Conservation (phyloP, 495 filamentous ascomycete genomes). For the Daldinia concentrica region DNA sequence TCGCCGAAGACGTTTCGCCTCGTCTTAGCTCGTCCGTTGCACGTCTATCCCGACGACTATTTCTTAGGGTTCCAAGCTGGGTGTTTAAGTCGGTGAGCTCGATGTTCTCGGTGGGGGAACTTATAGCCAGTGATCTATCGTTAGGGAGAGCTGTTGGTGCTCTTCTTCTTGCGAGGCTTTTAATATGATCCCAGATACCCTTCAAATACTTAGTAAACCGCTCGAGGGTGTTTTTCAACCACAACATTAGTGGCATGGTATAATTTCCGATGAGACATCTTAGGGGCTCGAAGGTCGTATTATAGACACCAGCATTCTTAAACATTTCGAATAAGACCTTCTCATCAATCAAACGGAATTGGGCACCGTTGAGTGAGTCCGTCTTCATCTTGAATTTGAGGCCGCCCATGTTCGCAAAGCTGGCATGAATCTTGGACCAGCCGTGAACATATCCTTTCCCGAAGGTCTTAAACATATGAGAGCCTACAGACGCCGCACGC, state of each 20-base stretch:
- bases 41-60: not conserved
- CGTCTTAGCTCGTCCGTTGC: not conserved
- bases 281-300: not conserved
- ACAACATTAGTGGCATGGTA: not conserved
- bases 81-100: not conserved
- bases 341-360: not conserved
- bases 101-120: not conserved
- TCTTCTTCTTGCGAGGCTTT: not conserved
- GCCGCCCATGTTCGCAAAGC: conserved; percentile 1
- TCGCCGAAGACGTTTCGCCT: no score
- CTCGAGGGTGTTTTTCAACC: not conserved
- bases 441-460: not conserved
- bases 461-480: not conserved
- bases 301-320: not conserved
- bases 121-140: not conserved
- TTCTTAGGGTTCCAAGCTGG: not conserved
- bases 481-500: not conserved
- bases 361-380: not conserved
- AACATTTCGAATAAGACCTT: not conserved
- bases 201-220: not conserved
- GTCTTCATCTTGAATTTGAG: not conserved
- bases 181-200: not conserved
- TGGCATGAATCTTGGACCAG: not conserved
- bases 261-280: not conserved
- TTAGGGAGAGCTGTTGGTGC: not conserved